Conservation (phyloP, 768 basidiomycete genomes). For the Ramaria sp. region DNA sequence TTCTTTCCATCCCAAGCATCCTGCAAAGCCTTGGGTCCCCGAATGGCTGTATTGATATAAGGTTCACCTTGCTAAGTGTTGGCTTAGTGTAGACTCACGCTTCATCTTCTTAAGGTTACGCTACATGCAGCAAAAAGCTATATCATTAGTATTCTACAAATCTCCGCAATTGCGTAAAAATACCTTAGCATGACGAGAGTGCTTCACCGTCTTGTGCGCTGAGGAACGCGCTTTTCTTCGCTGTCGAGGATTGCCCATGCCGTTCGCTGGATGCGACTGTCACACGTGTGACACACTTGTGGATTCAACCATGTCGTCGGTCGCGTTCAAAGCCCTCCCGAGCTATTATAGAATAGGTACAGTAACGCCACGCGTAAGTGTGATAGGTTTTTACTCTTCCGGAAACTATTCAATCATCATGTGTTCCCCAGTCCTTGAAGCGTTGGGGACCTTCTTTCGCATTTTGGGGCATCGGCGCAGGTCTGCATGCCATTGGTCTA, state of each 20-base stretch:
- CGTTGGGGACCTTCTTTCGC: conserved; percentile 52
- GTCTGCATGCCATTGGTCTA: conserved; percentile 17
- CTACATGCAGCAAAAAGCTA: conserved; percentile 1
- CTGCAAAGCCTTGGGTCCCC: conserved; percentile 71
- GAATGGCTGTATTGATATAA: conserved; percentile 43
- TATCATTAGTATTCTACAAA: not conserved
- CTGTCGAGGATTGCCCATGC: conserved; percentile 95
- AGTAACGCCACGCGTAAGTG: conserved; percentile 2
- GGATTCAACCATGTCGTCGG: conserved; percentile 1
- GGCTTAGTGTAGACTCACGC: not conserved
- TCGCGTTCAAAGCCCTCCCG: conserved; percentile 3
- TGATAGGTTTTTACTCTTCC: not conserved
- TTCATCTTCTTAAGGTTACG: conserved; percentile 9
- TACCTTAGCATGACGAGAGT: conserved; percentile 61
- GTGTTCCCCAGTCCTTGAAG: conserved; percentile 13
- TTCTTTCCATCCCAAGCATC: conserved; percentile 81
- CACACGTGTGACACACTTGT: not conserved
- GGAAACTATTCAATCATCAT: not conserved
- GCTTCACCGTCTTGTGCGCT: conserved; percentile 60
- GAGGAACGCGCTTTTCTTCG: conserved; percentile 76
- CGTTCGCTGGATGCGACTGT: not conserved
- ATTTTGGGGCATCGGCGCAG: conserved; percentile 64
- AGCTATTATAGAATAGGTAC: not conserved
- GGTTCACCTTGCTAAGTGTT: not conserved
- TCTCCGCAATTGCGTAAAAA: conserved; percentile 28